phyloP scores from a whole-genome alignment of 1,284 basidiomycete species.

The Earliella scabrosa region DNA sequence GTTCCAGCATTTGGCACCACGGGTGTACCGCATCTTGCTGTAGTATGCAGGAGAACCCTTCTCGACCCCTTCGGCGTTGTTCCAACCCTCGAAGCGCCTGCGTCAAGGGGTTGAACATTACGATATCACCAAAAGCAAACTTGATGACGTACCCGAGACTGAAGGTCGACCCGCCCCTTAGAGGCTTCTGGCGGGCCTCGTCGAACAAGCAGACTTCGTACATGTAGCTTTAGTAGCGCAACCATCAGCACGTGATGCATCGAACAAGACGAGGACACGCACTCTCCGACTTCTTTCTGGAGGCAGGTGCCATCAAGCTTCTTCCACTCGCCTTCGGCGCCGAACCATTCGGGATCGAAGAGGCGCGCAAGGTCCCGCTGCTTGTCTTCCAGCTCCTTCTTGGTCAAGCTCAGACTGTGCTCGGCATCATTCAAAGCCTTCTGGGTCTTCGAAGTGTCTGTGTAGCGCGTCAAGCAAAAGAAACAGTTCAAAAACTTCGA shows the following conservation, averaged over 20 bases:
- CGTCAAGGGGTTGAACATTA: not conserved
- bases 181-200: slow-evolving; percentile 87
- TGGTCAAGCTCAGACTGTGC: slow-evolving; percentile 48
- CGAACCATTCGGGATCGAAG: slow-evolving; percentile 72
- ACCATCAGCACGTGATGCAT: not conserved
- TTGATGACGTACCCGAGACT: slow-evolving; percentile 76
- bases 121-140: not conserved
- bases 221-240: slow-evolving; percentile 67
- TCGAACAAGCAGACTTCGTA: slow-evolving; percentile 97
- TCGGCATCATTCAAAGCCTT: slow-evolving; percentile 69
- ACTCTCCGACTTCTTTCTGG: slow-evolving; percentile 88
- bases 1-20: slow-evolving; percentile 95
- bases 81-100: slow-evolving; percentile 83
- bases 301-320: slow-evolving; percentile 88
- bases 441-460: slow-evolving; percentile 64
- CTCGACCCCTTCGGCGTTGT: slow-evolving; percentile 55
- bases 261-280: slow-evolving; percentile 39
- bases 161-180: slow-evolving; percentile 79
- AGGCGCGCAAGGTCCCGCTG: slow-evolving; percentile 63
- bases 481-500: too few relatives aligned
- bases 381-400: slow-evolving; percentile 52
- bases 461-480: not conserved
- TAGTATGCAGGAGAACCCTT: slow-evolving; percentile 79
- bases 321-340: slow-evolving; percentile 92
- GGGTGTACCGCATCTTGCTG: slow-evolving; percentile 79